phyloP scores from a whole-genome alignment of 208 protist species.

The Trichomonas tenax region DNA sequence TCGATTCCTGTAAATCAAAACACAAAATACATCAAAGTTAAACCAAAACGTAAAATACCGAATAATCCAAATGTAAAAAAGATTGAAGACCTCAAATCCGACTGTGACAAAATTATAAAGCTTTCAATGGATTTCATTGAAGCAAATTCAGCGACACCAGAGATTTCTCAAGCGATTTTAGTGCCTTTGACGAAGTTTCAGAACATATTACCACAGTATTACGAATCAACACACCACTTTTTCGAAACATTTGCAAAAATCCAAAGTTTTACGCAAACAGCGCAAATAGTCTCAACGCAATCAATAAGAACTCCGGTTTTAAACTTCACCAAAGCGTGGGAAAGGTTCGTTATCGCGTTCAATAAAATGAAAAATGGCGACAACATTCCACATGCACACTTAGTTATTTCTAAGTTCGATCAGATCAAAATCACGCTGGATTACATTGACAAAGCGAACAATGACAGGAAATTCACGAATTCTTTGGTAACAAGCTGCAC shows the following conservation, averaged over 20 bases:
- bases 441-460: background rate
- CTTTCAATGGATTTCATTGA: background rate
- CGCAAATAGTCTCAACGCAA: background rate
- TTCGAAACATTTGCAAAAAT: background rate
- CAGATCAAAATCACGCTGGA: background rate
- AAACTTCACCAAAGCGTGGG: background rate
- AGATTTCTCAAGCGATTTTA: background rate
- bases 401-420: background rate
- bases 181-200: background rate
- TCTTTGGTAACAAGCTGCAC: background rate
- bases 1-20: background rate
- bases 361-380: background rate
- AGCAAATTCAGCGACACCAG: background rate
- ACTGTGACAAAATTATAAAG: background rate
- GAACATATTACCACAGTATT: background rate
- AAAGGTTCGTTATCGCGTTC: background rate
- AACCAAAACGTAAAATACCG: background rate
- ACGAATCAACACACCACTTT: background rate
- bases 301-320: background rate
- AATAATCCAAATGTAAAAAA: background rate
- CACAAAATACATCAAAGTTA: background rate
- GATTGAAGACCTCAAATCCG: background rate
- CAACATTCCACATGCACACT: background rate
- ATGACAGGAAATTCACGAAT: background rate
- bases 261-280: background rate